Base-by-base conservation (phyloP, 2,329 filamentous ascomycete species). In the Lojkania enalia region DNA sequence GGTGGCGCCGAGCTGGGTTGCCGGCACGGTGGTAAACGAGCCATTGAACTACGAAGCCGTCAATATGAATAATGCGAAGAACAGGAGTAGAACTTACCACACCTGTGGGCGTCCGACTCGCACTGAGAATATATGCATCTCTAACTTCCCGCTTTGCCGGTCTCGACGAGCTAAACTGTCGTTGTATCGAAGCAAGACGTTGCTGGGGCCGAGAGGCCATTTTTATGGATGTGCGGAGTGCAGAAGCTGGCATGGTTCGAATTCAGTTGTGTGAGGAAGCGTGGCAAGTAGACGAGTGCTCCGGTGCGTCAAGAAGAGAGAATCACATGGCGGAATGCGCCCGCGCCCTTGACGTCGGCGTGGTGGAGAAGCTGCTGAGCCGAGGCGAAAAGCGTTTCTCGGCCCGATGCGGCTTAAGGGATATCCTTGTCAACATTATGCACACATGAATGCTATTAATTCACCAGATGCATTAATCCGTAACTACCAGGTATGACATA, bases 81-180 rank as follows among this genome's bases (percentile, higher is more conserved):
- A 19, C 16, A 14, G 40, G 27, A 5, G 35, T 11, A 46, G 33
- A 4, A 52, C 65, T 39, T 70, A 94, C 91, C 77, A 94, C 95
- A 56, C 85, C 88, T 14, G 89, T 95, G 1, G 94, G 92, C 38
- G 94, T 99, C 61, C 94, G 81, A 13, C 91, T 82, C 9, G 88
- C 94, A 64, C 90, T 91, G 52, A 99, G 72, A 58, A 99, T 97
- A 72, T 97, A 99, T 36, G 88, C 92, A 70, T 96, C 90, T 64
- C 88, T 85, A 42, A 96, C 81, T 66, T 95, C 86, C 71, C 85
- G 76, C 50, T 51, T 57, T 40, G 60, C 60, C 19, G 51, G 54
- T 29, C 52, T 49, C 2, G 61, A 67, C 33, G 56, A 63, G 55
- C 64, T 69, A 51, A 71, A 69, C 16, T 69, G 67, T 31, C 67